Base-by-base conservation (phyloP, 1,139 yeast species). In the Blastobotrys capitulatus region DNA sequence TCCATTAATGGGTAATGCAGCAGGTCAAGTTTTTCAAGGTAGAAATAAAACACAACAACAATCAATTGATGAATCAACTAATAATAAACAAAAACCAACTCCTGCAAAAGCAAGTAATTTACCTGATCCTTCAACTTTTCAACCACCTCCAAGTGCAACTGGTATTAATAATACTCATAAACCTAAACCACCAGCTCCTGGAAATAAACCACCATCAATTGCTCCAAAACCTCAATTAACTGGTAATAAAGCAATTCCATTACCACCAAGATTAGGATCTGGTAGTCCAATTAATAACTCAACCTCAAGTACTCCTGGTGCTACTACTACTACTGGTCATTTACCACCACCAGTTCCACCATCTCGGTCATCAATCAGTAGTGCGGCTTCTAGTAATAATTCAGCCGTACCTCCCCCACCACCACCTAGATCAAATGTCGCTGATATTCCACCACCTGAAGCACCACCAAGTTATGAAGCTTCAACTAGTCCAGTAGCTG, bases 1-100 rank as follows among this genome's bases (percentile, higher is more conserved):
- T 2, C 78, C 77, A 1, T 55, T 68, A 12, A 47, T 49, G 44
- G 53, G 55, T 12, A 52, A 50, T 26, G 47, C 50, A 13, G 40
- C 44, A 25, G 47, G 44, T 16, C 44, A 44, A 19, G 40, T 36
- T 2, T 38, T 29, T 26, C 29, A 35, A 18, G 49, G 47, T 10
- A 42, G 46, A 13, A 34, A 34, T 15, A 36, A 18, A 20, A 38
- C 49, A 18, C 45, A 50, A 10, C 48, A 5, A 12, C 45, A 49
- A 6, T 13, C 47, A 4, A 42, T 52, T 12, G 29, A 41, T n/a
- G 38, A 37, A 3, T 29, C 47, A 51, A 22, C 35, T 16, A 43
- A 48, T 8, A 12, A 9, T 2, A 40, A 52, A 2, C 12, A 46
- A 4, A 29, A 44, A 10, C 44, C 49, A 13, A 31, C 50, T 1